Base-by-base conservation (phyloP, 2,329 filamentous ascomycete species). In the Botrytis squamosa region DNA sequence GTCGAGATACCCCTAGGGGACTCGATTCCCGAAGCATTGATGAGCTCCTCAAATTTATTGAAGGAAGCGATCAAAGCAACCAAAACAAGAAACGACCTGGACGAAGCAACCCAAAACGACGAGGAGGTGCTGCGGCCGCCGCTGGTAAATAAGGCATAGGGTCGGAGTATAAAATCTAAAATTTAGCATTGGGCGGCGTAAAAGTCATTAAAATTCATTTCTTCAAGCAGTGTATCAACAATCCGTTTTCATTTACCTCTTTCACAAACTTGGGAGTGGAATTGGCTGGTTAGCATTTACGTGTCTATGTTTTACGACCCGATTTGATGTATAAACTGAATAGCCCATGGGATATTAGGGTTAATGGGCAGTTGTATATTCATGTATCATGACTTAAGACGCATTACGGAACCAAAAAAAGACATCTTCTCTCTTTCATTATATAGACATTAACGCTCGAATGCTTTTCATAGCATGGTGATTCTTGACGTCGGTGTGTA, bases 1-100 rank as follows among this genome's bases (percentile, higher is more conserved):
- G 81, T n/a, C 80, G 82, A 10, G 80, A 79, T 33, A 76, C 79
- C 36, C 74, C 73, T 4, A 73, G 76, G 65, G 84, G 82, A 70
- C 85, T 94, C 66, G 93, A 97, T 81, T 89, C 91, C 72, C 88
- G 94, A 79, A 97, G 91, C 84, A 94, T 99, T 76, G 95, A 98
- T 79, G 95, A 99, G 82, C 85, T 99, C 59, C 87, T 99, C 81
- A 93, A 92, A 83, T 98, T 95, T 83, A 98, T 99, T 78, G 96
- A 98, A 83, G 95, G 95, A 62, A 85, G 83, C 25, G 88, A 90
- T 75, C 85, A 86, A 79, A 84, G 85, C 76, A 84, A 84, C 79
- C 83, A 73, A 36, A 78, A 81, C n/a, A 91, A 90, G 84, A 89
- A 90, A 82, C 85, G 86, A 67, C 81, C 85, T 36, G 83, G 84